Evolutionary conservation across 441 rosid species (phyloP).

Genomic region (Brassica hybrid): DNA sequence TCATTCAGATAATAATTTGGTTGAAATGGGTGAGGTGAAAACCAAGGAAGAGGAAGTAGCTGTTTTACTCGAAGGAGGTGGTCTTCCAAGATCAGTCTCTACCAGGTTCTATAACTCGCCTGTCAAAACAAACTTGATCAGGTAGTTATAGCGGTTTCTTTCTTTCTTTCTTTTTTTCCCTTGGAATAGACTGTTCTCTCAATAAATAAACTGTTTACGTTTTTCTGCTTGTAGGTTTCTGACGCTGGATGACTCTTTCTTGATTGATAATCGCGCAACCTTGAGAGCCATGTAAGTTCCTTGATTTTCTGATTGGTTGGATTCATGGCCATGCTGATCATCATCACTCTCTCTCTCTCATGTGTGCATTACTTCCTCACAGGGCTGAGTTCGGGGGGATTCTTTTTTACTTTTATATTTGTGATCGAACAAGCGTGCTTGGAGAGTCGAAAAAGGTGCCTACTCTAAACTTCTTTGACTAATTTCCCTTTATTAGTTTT

Average conservation of each 20-base stretch:
- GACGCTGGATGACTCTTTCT: conserved; percentile 88
- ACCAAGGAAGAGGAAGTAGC: conserved; percentile 85
- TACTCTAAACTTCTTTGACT: conserved; percentile 16
- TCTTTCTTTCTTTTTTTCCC: not conserved
- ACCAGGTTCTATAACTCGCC: conserved; percentile 62
- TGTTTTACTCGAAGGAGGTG: conserved; percentile 94
- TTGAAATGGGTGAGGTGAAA: conserved; percentile 66
- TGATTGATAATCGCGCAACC: conserved; percentile 88
- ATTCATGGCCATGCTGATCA: conserved; percentile 26
- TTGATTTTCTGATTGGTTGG: conserved; percentile 11
- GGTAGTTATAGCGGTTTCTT: conserved; percentile 46
- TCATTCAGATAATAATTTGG: conserved; percentile 91
- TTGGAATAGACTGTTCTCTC: not conserved
- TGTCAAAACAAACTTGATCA: conserved; percentile 72
- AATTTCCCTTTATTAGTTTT: conserved; percentile 15
- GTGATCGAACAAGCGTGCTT: conserved; percentile 78
- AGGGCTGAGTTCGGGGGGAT: conserved; percentile 92
- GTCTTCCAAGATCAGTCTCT: conserved; percentile 81
- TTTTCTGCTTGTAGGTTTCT: conserved; percentile 61
- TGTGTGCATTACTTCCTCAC: conserved; percentile 15
- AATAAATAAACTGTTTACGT: not conserved
- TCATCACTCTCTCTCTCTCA: conserved; percentile 15
- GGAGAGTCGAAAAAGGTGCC: conserved; percentile 84
- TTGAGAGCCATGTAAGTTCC: conserved; percentile 84
- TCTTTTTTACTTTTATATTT: conserved; percentile 75